Evolutionary conservation across 345 rosid genomes (phyloP).

Genomic region (Cochlearia excelsa): DNA sequence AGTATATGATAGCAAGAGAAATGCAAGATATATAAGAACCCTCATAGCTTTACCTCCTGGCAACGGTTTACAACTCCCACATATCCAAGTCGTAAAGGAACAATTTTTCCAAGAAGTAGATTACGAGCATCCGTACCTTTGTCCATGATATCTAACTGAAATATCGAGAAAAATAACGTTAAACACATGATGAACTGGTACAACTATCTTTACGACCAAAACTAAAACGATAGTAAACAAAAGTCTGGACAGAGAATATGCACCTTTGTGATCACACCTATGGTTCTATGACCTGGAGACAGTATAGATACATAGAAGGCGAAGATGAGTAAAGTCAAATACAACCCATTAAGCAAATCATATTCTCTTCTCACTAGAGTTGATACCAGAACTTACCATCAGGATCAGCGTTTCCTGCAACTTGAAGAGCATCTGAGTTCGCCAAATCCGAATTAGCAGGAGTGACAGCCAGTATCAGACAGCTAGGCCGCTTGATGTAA

Average conservation of each 20-base stretch:
- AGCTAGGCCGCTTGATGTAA: conserved; percentile 44
- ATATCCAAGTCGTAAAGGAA: conserved; percentile 65
- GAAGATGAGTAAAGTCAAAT: conserved; percentile 9
- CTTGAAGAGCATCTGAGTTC: conserved; percentile 71
- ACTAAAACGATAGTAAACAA: conserved; percentile 18
- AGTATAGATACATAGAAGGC: conserved; percentile 18
- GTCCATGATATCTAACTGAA: conserved; percentile 79
- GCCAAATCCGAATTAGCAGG: conserved; percentile 75
- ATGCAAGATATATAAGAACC: conserved; percentile 8
- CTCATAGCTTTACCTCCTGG: conserved; percentile 47
- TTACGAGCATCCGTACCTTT: conserved; percentile 62
- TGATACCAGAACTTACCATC: conserved; percentile 34
- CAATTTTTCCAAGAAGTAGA: conserved; percentile 58
- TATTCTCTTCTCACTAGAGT: not conserved
- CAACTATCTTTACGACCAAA: not conserved
- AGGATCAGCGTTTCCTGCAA: conserved; percentile 64
- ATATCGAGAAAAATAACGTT: conserved; percentile 15
- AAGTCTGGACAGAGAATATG: conserved; percentile 3
- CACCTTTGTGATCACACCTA: conserved; percentile 76
- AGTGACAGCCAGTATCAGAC: conserved; percentile 66
- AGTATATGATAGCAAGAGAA: conserved; percentile 15
- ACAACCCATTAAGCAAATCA: not conserved
- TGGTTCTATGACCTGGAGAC: conserved; percentile 57
- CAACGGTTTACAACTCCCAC: conserved; percentile 71
- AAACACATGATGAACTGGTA: conserved; percentile 15